A percentile compares a stretch with the other conserved stretches of the same genome.
These are phyloP conservation scores for Elaeis oleifera DNA, from an alignment of 202 grass and related monocot genomes.

Conservation along the genomic window DNA sequence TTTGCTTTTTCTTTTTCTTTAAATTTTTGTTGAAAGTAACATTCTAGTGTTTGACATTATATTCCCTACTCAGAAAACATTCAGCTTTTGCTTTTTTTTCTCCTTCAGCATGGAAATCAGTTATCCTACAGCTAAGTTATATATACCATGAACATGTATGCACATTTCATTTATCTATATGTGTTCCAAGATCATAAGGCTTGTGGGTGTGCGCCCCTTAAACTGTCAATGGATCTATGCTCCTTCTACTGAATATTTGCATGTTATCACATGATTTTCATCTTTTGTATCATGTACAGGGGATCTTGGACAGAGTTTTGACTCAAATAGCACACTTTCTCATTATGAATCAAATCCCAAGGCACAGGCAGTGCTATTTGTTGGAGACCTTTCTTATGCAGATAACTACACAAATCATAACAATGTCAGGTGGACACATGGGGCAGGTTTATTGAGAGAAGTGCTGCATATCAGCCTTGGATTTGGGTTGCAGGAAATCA, in stretches of 20 bases:
- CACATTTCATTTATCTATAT: too few species aligned
- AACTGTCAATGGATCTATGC: not conserved
- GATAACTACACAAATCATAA: constrained; percentile 73
- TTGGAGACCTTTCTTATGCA: constrained; percentile 74
- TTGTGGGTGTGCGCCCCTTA: too few species aligned
- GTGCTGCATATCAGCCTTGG: constrained; percentile 82
- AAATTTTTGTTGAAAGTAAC: too few species aligned
- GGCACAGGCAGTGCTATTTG: constrained; percentile 57
- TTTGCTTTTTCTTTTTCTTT: not conserved
- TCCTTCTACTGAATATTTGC: not conserved
- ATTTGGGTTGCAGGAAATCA: constrained; percentile 93
- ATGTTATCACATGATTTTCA: not conserved
- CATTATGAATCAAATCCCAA: constrained; percentile 68
- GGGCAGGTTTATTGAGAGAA: constrained; percentile 82
- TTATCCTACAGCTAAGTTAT: too few species aligned
- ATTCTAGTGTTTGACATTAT: too few species aligned
- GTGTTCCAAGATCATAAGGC: too few species aligned
- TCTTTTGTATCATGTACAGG: constrained; percentile 29
- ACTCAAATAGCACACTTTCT: constrained; percentile 61
- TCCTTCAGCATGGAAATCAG: too few species aligned
- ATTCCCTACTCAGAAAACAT: too few species aligned
- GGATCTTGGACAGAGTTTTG: constrained; percentile 74
- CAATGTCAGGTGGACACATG: constrained; percentile 90
- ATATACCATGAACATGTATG: too few species aligned
- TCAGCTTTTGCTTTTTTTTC: too few species aligned